Base-by-base conservation (phyloP, 768 basidiomycete species). In the Mycena amicta region DNA sequence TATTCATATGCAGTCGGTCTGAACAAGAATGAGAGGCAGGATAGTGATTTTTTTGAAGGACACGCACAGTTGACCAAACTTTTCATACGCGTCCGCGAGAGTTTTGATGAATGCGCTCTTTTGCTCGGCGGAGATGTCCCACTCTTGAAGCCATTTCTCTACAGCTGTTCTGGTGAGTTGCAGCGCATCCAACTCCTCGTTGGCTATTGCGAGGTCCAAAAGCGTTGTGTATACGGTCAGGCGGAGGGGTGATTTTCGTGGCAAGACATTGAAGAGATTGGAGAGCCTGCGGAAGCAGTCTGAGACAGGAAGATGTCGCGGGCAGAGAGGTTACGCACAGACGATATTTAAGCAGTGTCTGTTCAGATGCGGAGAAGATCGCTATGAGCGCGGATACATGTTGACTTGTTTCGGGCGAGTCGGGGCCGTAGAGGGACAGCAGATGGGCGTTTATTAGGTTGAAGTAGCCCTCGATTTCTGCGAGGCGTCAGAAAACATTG, bases 391-490 rank as follows among this genome's bases (percentile, higher is more conserved):
- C 68, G 16, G 72, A 67, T 43, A 88, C 66, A 64, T 81, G 80
- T 52, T 78, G 70, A 66, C 76, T 83, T n/a, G 77, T 77, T 70
- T 88, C 85, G 18, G 82, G 69, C 4, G 85, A 80, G 55, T 83
- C 80, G 47, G 74, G 59, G 5, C 83, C 72, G 72, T 83, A 87
- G 25, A 90, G 74, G 11, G 80, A 72, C 62, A 90, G 80, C 37
- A 92, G 68, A 74, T 93, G 90, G 2, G 91, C 82, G 66, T 83
- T 88, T 41, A 93, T 69, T 30, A 93, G 80, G 72, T 93, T 93
- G 80, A 92, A 93, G 72, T 93, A 93, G 20, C 92, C 92, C 74
- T 93, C 91, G 61, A 86, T 85, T 74, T 94, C 89, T 90, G 69
- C 23, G 22, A 29, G 53, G 28, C 28, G 39, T 66, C 4, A 67